phyloP scores from a whole-genome alignment of 169 alveolate genomes.

The Cryptosporidium tyzzeri region DNA sequence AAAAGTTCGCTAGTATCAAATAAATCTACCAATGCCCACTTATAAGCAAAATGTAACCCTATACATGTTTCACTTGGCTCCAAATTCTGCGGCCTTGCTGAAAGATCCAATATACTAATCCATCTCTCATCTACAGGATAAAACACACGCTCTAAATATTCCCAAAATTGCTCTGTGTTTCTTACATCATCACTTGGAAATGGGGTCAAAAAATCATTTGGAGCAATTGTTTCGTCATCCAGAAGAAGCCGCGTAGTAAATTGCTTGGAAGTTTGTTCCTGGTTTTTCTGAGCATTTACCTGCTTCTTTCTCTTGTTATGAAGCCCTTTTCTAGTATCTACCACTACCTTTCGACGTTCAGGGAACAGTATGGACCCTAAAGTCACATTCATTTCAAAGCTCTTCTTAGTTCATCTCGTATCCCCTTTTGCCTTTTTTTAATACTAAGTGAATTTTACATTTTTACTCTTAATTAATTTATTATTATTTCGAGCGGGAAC shows the following conservation, averaged over 20 bases:
- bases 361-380: slow-evolving; percentile 76
- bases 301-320: slow-evolving; percentile 69
- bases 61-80: slow-evolving; percentile 53
- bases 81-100: slow-evolving; percentile 44
- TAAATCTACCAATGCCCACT: slow-evolving; percentile 67
- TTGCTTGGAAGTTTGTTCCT: slow-evolving; percentile 75
- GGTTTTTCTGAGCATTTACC: slow-evolving; percentile 51
- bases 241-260: slow-evolving; percentile 76
- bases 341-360: slow-evolving; percentile 61
- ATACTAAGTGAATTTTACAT: background rate
- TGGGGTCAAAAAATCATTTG: slow-evolving; percentile 71
- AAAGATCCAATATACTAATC: slow-evolving; percentile 48
- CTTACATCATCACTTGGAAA: slow-evolving; percentile 69
- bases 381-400: slow-evolving; percentile 65
- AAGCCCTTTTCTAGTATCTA: slow-evolving; percentile 46
- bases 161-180: slow-evolving; percentile 75
- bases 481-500: background rate
- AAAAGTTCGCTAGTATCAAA: slow-evolving; percentile 57
- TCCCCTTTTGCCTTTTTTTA: slow-evolving; percentile 16
- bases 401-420: slow-evolving; percentile 22
- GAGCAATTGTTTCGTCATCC: slow-evolving; percentile 75
- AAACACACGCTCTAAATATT: slow-evolving; percentile 70
- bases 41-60: slow-evolving; percentile 68
- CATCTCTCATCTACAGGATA: slow-evolving; percentile 71
- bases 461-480: background rate